Evolutionary conservation across 148 eudicot species (phyloP), one percentile per base, ranked within the genome.

Genomic region (Cornus kousa): DNA sequence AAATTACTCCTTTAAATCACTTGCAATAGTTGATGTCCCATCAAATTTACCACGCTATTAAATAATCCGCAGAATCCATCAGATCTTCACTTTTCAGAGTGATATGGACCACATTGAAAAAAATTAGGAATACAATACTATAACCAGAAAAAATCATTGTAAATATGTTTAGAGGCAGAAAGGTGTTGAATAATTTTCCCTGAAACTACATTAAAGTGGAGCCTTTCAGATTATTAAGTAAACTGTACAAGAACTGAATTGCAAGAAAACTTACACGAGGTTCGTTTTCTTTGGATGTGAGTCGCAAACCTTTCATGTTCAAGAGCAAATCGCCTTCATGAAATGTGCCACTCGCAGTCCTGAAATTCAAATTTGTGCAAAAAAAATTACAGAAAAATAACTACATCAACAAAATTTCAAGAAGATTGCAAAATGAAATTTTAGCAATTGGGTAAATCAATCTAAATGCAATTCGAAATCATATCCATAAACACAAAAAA

Each of bases 281-380:
- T 72, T 84, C 90, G 48, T 79, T 91, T 69, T 89, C 90, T 59
- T 88, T 92, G 0, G 99, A 90, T 37, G 82, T 80, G 65, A 93
- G 90, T 37, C 95, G 87, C 79, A 93, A 73, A 13, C 99, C 99
- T 87, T 91, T 93, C 77, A 87, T 88, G 67, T 95, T 95, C 46
- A 95, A 83, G 66, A 89, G 83, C 82, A 95, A 86, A 87, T 90
- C 95, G 13, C 99, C 99, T 70, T 93, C 98, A 75, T 93, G 98
- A 87, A 95, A 95, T 10, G 99, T 95, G 9, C 99, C 99, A 69
- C 99, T 95, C 3, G 98, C 97, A 71, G 98, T 90, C 88, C 99
- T 95, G 80, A 75, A 83, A 37, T 50, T 76, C 23, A 67, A 81
- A 53, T 53, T 53, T 12, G 40, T 53, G 68, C 59, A 60, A 39